These are phyloP conservation scores for Trypanosoma vivax DNA, from an alignment of 208 protist species.

Conservation along the genomic window DNA sequence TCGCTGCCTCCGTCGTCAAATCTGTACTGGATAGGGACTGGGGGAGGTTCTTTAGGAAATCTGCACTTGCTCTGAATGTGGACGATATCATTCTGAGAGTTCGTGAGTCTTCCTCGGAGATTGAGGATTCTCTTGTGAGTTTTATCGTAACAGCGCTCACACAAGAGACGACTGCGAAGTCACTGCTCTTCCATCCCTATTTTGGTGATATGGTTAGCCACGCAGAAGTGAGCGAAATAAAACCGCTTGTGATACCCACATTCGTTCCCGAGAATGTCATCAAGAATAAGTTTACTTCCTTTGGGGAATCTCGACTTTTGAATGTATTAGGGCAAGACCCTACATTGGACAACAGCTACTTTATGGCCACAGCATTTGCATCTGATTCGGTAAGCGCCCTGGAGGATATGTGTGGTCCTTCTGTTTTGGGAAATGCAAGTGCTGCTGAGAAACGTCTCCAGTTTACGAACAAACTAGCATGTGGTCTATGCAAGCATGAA, in stretches of 20 bases:
- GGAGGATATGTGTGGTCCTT: slow-evolving; percentile 2
- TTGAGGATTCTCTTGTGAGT: slow-evolving; percentile 30
- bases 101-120: slow-evolving; percentile 1
- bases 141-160: slow-evolving; percentile 54
- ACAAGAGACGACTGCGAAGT: slow-evolving; percentile 15
- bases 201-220: slow-evolving; percentile 17
- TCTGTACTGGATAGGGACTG: slow-evolving; percentile 38
- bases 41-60: slow-evolving; percentile 14
- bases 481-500: slow-evolving; percentile 54
- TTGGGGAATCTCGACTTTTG: slow-evolving; percentile 44
- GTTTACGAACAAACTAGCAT: slow-evolving; percentile 30
- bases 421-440: neutral
- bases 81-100: slow-evolving; percentile 27
- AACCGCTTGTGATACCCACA: slow-evolving; percentile 28
- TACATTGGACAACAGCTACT: slow-evolving; percentile 19
- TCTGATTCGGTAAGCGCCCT: neutral
- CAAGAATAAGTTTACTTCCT: slow-evolving; percentile 25
- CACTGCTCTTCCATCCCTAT: slow-evolving; percentile 50
- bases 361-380: neutral
- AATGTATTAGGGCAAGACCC: slow-evolving; percentile 55
- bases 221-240: slow-evolving; percentile 9
- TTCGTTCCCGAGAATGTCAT: slow-evolving; percentile 38
- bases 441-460: neutral
- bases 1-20: slow-evolving; percentile 52
- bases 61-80: slow-evolving; percentile 13